Evolutionary conservation across 106 monocot species (phyloP).

Genomic region (Agapanthus africanus): DNA sequence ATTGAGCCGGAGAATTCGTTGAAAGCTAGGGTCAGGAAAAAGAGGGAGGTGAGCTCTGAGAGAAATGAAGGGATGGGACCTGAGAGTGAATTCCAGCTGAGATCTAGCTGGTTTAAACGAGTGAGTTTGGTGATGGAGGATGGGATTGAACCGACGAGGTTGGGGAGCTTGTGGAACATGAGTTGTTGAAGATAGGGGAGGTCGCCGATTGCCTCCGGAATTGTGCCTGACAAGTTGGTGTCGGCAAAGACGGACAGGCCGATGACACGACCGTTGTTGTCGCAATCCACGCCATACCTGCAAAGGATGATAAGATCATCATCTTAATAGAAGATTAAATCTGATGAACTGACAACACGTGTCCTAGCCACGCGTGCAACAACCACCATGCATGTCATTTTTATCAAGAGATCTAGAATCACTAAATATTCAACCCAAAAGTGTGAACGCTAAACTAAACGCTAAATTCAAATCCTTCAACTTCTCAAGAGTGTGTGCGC

Average conservation of each 20-base stretch:
- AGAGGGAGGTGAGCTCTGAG: constrained; percentile 7
- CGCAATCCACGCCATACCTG: constrained; percentile 31
- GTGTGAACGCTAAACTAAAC: too few relatives aligned
- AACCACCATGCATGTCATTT: too few relatives aligned
- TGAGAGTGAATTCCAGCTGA: constrained; percentile 15
- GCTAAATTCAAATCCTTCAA: too few relatives aligned
- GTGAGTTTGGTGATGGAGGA: constrained; percentile 7
- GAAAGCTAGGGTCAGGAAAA: constrained; percentile 6
- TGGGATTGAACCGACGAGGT: constrained; percentile 20
- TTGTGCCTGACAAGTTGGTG: constrained; percentile 26
- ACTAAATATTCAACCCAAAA: too few relatives aligned
- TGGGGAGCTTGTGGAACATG: neutral
- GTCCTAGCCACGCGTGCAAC: too few relatives aligned
- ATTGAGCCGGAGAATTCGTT: constrained; percentile 21
- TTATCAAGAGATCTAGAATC: too few relatives aligned
- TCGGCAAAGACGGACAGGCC: constrained; percentile 24
- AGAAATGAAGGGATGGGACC: constrained; percentile 21
- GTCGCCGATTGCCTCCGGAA: constrained; percentile 33
- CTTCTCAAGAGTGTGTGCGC: too few relatives aligned
- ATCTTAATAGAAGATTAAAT: too few relatives aligned
- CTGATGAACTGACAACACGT: too few relatives aligned
- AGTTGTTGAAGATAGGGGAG: constrained; percentile 15
- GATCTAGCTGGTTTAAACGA: neutral
- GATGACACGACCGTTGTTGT: constrained; percentile 28
- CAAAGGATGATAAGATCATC: too few relatives aligned